Base-by-base conservation (phyloP, 164 flowering plant species). In the Sextonia rubra region DNA sequence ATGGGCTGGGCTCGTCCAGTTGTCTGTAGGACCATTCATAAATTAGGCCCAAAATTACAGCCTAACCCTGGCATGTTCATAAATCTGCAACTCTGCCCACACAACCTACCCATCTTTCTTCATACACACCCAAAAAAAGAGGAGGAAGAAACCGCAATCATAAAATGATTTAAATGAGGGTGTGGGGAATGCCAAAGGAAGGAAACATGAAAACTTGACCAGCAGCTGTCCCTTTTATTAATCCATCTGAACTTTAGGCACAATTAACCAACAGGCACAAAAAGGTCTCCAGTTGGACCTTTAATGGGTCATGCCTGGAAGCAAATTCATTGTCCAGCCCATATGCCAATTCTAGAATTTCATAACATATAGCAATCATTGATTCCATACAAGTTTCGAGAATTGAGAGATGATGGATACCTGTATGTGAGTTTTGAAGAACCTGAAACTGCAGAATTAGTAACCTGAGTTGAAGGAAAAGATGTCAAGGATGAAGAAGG, bases 401-500 rank as follows among this genome's bases (percentile, higher is more conserved):
- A 27, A 27, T 65, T 27, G 68, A 65, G 14, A 65, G 18, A 18
- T 6, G 52, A 44, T 66, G 32, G 20, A 47, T 85, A 92, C 98
- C 97, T 88, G 82, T 91, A 94, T 47, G 90, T 82, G 79, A 83
- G 82, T 78, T 92, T 94, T 73, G 97, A 89, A 68, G 91, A 78
- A 56, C 89, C 93, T 65, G 77, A 29, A 27, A 79, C 79, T 49
- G 86, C 76, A 70, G 81, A 69, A 70, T 75, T 78, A 60, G 77
- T 82, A 74, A 72, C 78, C 37, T 85, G 88, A 56, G 86, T 72
- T 73, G 73, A 83, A 73, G 93, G 85, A 70, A 67, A 29, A 26
- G 91, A 72, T 37, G 90, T 62, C 66, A 79, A 71, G 70, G 89
- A 81, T 66, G 92, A 69, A 30, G 89, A 76, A n/a, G 90, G 77